phyloP scores from a whole-genome alignment of 371 early-diverging fungal genomes.

The Rhizopus arrhizus region DNA sequence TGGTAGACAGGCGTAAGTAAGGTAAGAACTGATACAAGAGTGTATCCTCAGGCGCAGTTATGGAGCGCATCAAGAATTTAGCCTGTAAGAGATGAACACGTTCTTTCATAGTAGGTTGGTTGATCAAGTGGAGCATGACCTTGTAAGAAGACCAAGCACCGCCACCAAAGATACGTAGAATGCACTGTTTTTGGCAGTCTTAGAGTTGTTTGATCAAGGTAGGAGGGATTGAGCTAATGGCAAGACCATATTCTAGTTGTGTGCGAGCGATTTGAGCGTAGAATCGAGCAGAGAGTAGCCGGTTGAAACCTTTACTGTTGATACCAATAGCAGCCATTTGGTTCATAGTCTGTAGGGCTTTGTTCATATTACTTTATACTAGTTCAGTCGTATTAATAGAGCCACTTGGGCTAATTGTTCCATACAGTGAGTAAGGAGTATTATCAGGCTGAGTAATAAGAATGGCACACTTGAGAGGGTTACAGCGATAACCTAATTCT shows the following conservation, averaged over 20 bases:
- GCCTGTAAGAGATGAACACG: constrained; percentile 7
- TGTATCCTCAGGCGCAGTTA: constrained; percentile 3
- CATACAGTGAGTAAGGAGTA: too few species aligned
- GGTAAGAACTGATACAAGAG: constrained; percentile 5
- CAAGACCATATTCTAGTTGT: constrained; percentile 19
- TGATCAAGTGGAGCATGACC: constrained; percentile 14
- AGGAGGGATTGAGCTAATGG: constrained; percentile 1
- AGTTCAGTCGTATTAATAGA: background rate
- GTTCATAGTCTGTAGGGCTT: constrained; percentile 1
- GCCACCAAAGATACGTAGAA: constrained; percentile 1
- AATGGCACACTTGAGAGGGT: too few species aligned
- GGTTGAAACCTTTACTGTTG: constrained; percentile 37
- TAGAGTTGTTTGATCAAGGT: background rate
- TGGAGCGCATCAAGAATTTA: constrained; percentile 2
- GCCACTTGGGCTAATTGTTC: constrained; percentile 3
- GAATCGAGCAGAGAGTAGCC: background rate
- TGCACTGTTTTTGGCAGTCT: constrained; percentile 6
- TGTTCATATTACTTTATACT: constrained; percentile 3
- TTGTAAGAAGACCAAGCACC: background rate
- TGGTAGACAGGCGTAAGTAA: background rate
- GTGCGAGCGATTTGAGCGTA: constrained; percentile 12
- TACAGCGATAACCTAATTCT: too few species aligned
- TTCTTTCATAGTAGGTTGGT: constrained; percentile 7
- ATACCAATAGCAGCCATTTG: background rate
- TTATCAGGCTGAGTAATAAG: too few species aligned